These are phyloP conservation scores for Stagonosporopsis vannaccii DNA, from an alignment of 2,329 filamentous ascomycete species.

Conservation along the genomic window DNA sequence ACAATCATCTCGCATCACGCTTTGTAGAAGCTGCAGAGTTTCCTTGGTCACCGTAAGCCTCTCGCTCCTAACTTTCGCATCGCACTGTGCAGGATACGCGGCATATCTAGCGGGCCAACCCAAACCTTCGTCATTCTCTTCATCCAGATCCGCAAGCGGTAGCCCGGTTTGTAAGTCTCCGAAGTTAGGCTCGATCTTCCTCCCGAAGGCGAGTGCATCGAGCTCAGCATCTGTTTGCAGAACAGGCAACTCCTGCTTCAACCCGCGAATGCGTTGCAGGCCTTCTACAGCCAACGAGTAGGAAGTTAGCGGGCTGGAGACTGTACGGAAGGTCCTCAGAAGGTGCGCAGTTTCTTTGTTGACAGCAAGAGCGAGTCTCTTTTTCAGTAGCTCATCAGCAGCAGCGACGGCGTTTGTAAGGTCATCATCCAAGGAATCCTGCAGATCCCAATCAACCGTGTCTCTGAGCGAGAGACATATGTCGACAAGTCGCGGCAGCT, in stretches of 20 bases:
- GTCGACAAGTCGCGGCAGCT: constrained; percentile 32
- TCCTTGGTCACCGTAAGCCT: constrained; percentile 50
- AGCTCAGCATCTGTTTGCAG: constrained; percentile 55
- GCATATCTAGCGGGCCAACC: constrained; percentile 50
- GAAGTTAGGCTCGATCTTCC: constrained; percentile 32
- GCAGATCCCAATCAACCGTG: constrained; percentile 26
- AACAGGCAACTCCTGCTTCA: constrained; percentile 58
- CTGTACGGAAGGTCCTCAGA: constrained; percentile 29
- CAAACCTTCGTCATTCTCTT: constrained; percentile 54
- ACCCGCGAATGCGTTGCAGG: constrained; percentile 26
- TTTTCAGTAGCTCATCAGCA: constrained; percentile 29
- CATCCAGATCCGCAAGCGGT: constrained; percentile 43
- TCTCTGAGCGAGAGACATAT: constrained; percentile 17
- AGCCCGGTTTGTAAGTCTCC: constrained; percentile 39
- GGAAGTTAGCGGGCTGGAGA: constrained; percentile 8
- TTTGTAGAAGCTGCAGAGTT: constrained; percentile 47
- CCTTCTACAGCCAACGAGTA: constrained; percentile 3
- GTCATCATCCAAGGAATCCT: constrained; percentile 25
- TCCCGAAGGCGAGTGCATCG: constrained; percentile 53
- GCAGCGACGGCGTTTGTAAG: constrained; percentile 19
- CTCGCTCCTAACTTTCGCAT: constrained; percentile 39
- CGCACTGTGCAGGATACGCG: constrained; percentile 35
- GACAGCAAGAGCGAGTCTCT: constrained; percentile 35
- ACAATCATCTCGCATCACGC: constrained; percentile 36
- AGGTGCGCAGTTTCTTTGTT: constrained; percentile 37